Percentiles rank a stretch among this genome's conserved stretches.
These are phyloP conservation scores for Ganoderma resinaceum DNA, from an alignment of 1,284 basidiomycete genomes.

Conservation along the genomic window DNA sequence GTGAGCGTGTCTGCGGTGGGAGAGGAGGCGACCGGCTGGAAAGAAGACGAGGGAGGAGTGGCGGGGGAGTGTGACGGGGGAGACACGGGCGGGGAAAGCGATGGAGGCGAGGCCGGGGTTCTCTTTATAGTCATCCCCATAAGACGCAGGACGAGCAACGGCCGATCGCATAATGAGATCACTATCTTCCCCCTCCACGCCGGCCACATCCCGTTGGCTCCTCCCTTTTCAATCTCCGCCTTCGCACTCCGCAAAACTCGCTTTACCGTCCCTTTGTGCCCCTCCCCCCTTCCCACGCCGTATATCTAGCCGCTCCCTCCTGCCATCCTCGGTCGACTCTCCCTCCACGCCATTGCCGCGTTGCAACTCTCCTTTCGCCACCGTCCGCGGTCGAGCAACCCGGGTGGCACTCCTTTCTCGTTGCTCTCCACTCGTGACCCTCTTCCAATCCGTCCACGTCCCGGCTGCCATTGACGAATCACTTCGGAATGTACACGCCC, in stretches of 20 bases:
- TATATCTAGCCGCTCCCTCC: slow-evolving; percentile 3
- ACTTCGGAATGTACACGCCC: slow-evolving; percentile 18
- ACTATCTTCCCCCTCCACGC: slow-evolving; percentile 16
- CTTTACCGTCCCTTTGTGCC: background rate
- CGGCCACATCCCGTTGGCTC: slow-evolving; percentile 1
- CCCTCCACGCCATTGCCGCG: slow-evolving; percentile 29
- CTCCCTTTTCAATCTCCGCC: slow-evolving; percentile 19
- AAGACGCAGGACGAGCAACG: slow-evolving; percentile 22
- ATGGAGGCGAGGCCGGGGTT: slow-evolving; percentile 26
- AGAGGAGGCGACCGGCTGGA: slow-evolving; percentile 1
- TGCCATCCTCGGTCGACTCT: slow-evolving; percentile 22
- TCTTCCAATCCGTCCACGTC: slow-evolving; percentile 4
- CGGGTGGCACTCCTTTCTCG: slow-evolving; percentile 5
- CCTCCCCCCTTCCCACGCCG: slow-evolving; percentile 13
- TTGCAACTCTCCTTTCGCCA: slow-evolving; percentile 17
- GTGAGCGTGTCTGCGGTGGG: slow-evolving; percentile 17
- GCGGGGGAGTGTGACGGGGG: slow-evolving; percentile 29
- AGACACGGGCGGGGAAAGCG: slow-evolving; percentile 30
- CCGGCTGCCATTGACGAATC: slow-evolving; percentile 24
- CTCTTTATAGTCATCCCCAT: slow-evolving; percentile 25
- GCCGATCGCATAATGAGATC: slow-evolving; percentile 24
- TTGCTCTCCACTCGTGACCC: slow-evolving; percentile 21
- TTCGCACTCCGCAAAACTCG: slow-evolving; percentile 14
- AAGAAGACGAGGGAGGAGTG: slow-evolving; percentile 17
- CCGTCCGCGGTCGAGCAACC: background rate